phyloP scores from a whole-genome alignment of 192 early-diverging fungal species.

The Linderina pennispora region DNA sequence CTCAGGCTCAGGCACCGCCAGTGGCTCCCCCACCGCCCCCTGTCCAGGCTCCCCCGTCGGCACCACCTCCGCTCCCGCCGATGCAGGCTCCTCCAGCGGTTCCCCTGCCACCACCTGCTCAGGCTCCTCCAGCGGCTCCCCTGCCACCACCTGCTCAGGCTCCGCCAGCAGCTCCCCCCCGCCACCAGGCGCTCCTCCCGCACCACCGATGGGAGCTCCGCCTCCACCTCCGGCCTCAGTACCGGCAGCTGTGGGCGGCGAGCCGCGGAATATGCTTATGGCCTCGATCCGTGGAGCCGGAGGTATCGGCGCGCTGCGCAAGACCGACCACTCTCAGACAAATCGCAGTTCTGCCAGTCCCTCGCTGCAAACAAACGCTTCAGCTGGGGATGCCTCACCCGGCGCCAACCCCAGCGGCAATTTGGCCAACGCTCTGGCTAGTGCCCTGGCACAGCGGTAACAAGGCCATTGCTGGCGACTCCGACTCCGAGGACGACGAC shows the following conservation, averaged over 20 bases:
- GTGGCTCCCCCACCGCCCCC: slow-evolving; percentile 1
- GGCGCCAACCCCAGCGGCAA: slow-evolving; percentile 35
- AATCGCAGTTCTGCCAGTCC: slow-evolving; percentile 22
- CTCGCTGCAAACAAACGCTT: slow-evolving; percentile 12
- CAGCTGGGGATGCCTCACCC: slow-evolving; percentile 33
- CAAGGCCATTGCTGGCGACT: slow-evolving; percentile 42
- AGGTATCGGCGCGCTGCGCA: slow-evolving; percentile 32
- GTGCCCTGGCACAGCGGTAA: slow-evolving; percentile 41
- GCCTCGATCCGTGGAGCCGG: slow-evolving; percentile 39
- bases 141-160: slow-evolving; percentile 3
- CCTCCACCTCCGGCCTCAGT: slow-evolving; percentile 1
- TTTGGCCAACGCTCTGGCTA: slow-evolving; percentile 44
- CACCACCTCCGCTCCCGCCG: background rate
- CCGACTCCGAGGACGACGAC: slow-evolving; percentile 43
- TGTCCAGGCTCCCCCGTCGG: slow-evolving; percentile 4
- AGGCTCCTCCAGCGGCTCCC: slow-evolving; percentile 1
- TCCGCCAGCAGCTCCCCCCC: background rate
- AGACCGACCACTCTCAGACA: slow-evolving; percentile 16
- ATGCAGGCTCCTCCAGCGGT: slow-evolving; percentile 1
- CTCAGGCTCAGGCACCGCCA: slow-evolving; percentile 14
- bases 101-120: slow-evolving; percentile 8
- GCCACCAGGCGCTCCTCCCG: slow-evolving; percentile 3
- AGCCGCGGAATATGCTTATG: slow-evolving; percentile 22
- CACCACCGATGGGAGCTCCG: slow-evolving; percentile 3
- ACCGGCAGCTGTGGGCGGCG: slow-evolving; percentile 14